Conservation (phyloP, 2,329 filamentous ascomycete genomes). For the Teratosphaeria epicoccoides region DNA sequence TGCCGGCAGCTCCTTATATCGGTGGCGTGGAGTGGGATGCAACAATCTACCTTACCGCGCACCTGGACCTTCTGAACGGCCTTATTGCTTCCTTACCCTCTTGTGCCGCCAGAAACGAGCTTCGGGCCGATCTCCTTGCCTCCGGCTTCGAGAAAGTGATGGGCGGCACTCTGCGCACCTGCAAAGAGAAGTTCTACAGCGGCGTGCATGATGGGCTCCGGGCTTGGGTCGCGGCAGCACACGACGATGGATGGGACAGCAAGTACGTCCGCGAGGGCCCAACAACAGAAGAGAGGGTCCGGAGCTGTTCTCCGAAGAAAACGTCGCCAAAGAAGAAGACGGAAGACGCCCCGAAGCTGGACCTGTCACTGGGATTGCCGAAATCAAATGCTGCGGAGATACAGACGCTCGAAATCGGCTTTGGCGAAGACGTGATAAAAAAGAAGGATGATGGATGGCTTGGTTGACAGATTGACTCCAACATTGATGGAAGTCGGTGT, state of each 20-base stretch:
- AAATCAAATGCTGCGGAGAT: neutral
- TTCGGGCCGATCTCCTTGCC: constrained; percentile 67
- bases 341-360: constrained; percentile 15
- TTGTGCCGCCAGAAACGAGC: constrained; percentile 56
- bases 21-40: constrained; percentile 98
- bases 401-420: too few relatives aligned
- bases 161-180: constrained; percentile 72
- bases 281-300: constrained; percentile 28
- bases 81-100: constrained; percentile 73
- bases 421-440: neutral
- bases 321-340: constrained; percentile 20
- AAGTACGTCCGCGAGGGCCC: constrained; percentile 68
- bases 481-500: neutral
- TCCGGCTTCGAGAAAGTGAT: constrained; percentile 89
- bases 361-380: constrained; percentile 13
- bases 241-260: constrained; percentile 80
- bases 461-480: neutral
- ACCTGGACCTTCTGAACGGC: constrained; percentile 86
- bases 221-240: constrained; percentile 81
- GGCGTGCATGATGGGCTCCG: constrained; percentile 79
- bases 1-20: constrained; percentile 89
- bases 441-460: neutral
- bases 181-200: constrained; percentile 96
- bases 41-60: constrained; percentile 87
- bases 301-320: constrained; percentile 29